These are phyloP conservation scores for Plasmodium relictum DNA, from an alignment of 169 alveolate species.

Conservation along the genomic window DNA sequence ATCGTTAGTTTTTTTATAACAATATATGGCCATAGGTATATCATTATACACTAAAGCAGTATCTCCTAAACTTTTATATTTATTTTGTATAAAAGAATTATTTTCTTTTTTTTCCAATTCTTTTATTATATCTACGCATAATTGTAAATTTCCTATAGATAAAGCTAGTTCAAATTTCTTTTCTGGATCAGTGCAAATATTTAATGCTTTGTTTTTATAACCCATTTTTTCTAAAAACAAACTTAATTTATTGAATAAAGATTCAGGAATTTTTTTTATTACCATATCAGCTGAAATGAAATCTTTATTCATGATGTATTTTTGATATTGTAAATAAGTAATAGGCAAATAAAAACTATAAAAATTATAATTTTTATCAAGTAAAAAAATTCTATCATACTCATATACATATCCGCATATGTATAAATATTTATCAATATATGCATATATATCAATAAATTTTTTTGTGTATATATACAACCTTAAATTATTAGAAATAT, in stretches of 20 bases:
- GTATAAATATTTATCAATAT: constrained; percentile 85
- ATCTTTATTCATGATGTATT: constrained; percentile 79
- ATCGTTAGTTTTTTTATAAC: constrained; percentile 84
- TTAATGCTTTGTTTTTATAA: constrained; percentile 91
- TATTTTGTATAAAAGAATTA: constrained; percentile 78
- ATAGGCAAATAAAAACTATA: constrained; percentile 79
- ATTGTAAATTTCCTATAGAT: constrained; percentile 89
- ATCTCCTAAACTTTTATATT: constrained; percentile 89
- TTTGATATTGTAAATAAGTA: constrained; percentile 84
- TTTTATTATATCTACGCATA: constrained; percentile 86
- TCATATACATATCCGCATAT: constrained; percentile 88
- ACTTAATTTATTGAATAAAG: constrained; percentile 91
- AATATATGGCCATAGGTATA: constrained; percentile 84
- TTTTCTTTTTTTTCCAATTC: constrained; percentile 80
- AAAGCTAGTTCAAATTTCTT: constrained; percentile 94
- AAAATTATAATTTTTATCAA: constrained; percentile 83
- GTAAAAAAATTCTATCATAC: constrained; percentile 82
- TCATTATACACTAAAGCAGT: constrained; percentile 83
- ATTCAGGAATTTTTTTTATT: constrained; percentile 82
- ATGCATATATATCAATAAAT: constrained; percentile 85
- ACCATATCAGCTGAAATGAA: constrained; percentile 86
- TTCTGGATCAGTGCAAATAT: constrained; percentile 92
- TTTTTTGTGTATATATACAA: constrained; percentile 87
- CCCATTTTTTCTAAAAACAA: constrained; percentile 93
- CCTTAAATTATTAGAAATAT: constrained; percentile 85